phyloP scores from a whole-genome alignment of 1,139 yeast genomes.

The Kodamaea ohmeri region DNA sequence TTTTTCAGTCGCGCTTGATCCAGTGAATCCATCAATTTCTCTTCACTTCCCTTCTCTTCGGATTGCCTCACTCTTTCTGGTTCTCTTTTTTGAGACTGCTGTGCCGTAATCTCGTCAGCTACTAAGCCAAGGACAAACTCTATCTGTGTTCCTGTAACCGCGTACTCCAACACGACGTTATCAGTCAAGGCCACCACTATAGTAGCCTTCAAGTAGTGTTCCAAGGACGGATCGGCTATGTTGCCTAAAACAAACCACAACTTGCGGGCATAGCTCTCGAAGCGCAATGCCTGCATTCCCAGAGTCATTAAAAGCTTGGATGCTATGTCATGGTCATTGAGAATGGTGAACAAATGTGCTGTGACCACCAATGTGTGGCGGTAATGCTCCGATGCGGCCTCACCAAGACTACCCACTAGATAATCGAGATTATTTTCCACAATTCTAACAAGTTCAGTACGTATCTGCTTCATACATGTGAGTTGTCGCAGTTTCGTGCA shows the following conservation, averaged over 20 bases:
- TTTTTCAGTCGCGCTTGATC: too few species aligned
- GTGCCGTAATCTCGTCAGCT: constrained; percentile 24
- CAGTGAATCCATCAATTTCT: too few species aligned
- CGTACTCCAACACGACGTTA: constrained; percentile 27
- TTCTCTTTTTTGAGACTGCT: too few species aligned
- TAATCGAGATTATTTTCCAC: constrained; percentile 9
- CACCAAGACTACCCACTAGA: constrained; percentile 6
- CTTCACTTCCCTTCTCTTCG: not conserved
- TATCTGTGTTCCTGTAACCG: constrained; percentile 29
- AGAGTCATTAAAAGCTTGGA: constrained; percentile 28
- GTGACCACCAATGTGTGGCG: constrained; percentile 9
- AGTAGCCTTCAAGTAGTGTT: constrained; percentile 26
- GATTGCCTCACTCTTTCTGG: not conserved
- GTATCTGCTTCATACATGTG: constrained; percentile 22
- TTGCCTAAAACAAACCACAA: constrained; percentile 31
- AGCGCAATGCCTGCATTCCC: constrained; percentile 23
- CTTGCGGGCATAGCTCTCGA: constrained; percentile 34
- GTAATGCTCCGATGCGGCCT: not conserved
- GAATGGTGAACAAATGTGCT: constrained; percentile 34
- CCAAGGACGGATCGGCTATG: constrained; percentile 3
- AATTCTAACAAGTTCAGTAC: constrained; percentile 16
- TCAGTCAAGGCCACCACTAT: constrained; percentile 31
- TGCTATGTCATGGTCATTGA: constrained; percentile 39
- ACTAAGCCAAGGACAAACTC: constrained; percentile 33
- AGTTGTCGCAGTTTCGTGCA: constrained; percentile 30